phyloP scores from a whole-genome alignment of 768 basidiomycete species.

The Suillus luteus region DNA sequence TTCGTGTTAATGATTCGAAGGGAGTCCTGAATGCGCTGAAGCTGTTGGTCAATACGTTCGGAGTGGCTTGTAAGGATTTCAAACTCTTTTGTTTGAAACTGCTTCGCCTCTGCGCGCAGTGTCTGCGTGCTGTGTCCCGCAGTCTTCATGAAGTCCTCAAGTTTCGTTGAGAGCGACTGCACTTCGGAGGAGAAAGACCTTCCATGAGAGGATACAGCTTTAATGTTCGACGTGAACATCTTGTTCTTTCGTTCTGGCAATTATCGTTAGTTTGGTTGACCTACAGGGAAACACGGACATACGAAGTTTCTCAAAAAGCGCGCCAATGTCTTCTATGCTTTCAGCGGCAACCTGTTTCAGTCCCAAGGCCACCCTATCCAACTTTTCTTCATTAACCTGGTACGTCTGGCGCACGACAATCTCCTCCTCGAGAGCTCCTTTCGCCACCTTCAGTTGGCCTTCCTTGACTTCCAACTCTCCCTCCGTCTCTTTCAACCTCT shows the following conservation, averaged over 20 bases:
- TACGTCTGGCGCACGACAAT: constrained; percentile 74
- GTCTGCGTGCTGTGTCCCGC: constrained; percentile 54
- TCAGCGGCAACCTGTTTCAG: constrained; percentile 69
- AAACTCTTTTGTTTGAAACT: constrained; percentile 57
- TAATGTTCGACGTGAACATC: constrained; percentile 64
- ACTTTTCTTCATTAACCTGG: constrained; percentile 65
- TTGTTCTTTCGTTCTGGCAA: constrained; percentile 70
- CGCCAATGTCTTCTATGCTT: constrained; percentile 66
- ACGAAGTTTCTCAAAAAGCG: constrained; percentile 86
- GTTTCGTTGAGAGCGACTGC: constrained; percentile 52
- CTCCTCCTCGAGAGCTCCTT: constrained; percentile 75
- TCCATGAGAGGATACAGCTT: constrained; percentile 63
- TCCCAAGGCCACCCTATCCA: constrained; percentile 73
- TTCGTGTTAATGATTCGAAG: constrained; percentile 57
- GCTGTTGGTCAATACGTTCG: constrained; percentile 56
- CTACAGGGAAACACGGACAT: constrained; percentile 24
- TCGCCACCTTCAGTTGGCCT: constrained; percentile 58
- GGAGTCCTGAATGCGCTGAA: constrained; percentile 53
- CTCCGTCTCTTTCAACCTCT: constrained; percentile 54
- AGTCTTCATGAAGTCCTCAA: constrained; percentile 62
- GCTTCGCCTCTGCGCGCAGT: constrained; percentile 57
- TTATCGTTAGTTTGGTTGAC: constrained; percentile 14
- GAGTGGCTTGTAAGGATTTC: constrained; percentile 53
- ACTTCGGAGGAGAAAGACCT: constrained; percentile 57
- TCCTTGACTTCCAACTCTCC: constrained; percentile 54